phyloP scores from a whole-genome alignment of 305 asterid species.

The Fraxinus baroniana region DNA sequence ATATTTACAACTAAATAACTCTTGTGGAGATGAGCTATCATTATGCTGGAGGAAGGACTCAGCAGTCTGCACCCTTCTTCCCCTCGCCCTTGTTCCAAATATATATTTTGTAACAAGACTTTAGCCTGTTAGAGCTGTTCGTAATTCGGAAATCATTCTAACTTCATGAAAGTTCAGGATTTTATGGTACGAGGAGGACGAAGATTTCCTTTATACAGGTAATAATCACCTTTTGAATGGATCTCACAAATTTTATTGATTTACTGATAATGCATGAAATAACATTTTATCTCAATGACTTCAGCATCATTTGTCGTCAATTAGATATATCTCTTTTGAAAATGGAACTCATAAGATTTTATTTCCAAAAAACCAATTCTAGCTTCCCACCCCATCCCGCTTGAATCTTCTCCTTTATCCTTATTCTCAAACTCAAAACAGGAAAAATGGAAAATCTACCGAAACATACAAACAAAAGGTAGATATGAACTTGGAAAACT shows the following conservation, averaged over 20 bases:
- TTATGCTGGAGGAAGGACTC: neutral
- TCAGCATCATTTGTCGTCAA: neutral
- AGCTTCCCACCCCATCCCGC: neutral
- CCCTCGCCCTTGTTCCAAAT: neutral
- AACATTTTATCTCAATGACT: neutral
- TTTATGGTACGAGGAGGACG: conserved; percentile 80
- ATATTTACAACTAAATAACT: neutral
- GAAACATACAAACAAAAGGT: neutral
- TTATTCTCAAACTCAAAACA: neutral
- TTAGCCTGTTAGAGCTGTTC: conserved; percentile 12
- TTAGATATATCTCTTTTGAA: neutral
- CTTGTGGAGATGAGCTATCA: neutral
- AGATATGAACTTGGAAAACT: conserved; percentile 1
- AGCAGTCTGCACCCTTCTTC: neutral
- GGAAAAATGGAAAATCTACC: neutral
- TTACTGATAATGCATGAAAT: neutral
- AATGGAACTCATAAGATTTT: neutral
- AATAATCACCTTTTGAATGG: conserved; percentile 18
- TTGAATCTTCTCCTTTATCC: neutral
- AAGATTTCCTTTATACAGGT: conserved; percentile 90
- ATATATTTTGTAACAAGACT: neutral
- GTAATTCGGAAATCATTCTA: conserved; percentile 15
- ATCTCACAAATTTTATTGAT: neutral
- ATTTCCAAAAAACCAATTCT: neutral
- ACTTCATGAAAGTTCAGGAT: conserved; percentile 55